Evolutionary conservation across 768 basidiomycete species (phyloP).

Genomic region (Trametes cingulata): DNA sequence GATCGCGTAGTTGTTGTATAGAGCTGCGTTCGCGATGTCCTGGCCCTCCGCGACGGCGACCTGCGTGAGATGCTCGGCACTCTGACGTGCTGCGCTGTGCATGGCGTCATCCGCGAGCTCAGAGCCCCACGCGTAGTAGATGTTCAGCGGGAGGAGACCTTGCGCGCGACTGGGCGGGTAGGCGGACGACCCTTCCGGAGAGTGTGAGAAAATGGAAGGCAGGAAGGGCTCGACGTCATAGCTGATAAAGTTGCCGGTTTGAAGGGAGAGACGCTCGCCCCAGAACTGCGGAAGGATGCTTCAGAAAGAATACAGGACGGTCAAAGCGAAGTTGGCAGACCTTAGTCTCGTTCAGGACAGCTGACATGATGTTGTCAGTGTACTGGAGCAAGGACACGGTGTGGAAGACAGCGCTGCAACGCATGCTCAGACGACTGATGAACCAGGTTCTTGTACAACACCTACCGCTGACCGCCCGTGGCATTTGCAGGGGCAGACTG

Average conservation of each 20-base stretch:
- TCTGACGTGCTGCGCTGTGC: slow-evolving; percentile 40
- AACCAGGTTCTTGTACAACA: not conserved
- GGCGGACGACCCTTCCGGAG: slow-evolving; percentile 37
- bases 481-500: slow-evolving; percentile 37
- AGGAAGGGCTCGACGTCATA: slow-evolving; percentile 58
- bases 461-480: slow-evolving; percentile 33
- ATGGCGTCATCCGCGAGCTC: slow-evolving; percentile 42
- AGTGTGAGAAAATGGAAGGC: slow-evolving; percentile 41
- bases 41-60: slow-evolving; percentile 44
- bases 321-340: slow-evolving; percentile 25
- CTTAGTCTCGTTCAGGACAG: slow-evolving; percentile 45
- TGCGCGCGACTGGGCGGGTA: slow-evolving; percentile 46
- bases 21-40: slow-evolving; percentile 37
- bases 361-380: slow-evolving; percentile 39
- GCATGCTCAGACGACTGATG: not conserved
- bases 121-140: slow-evolving; percentile 45
- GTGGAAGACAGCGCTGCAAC: slow-evolving; percentile 33
- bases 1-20: slow-evolving; percentile 66
- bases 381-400: slow-evolving; percentile 44
- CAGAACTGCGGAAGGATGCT: slow-evolving; percentile 39
- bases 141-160: slow-evolving; percentile 47
- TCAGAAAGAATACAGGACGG: not conserved
- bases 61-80: slow-evolving; percentile 41
- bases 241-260: slow-evolving; percentile 38
- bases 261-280: slow-evolving; percentile 38